A percentile compares a stretch with the other conserved stretches of the same genome.
Evolutionary conservation across 331 rosid species (phyloP).

Genomic region (Arachis monticola): DNA sequence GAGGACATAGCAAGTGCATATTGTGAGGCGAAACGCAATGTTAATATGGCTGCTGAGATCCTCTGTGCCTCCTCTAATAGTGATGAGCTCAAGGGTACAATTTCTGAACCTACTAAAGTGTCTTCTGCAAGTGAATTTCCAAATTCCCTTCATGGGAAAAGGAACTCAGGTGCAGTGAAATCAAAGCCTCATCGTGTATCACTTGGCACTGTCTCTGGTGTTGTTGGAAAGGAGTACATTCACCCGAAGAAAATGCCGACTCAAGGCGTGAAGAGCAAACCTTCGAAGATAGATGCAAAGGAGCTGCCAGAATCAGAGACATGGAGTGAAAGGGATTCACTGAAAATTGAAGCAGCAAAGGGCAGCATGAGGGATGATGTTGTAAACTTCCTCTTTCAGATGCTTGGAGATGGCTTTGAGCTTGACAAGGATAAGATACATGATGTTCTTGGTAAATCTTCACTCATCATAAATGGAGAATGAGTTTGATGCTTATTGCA

Average conservation of each 20-base stretch:
- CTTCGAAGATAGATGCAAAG: slow-evolving; percentile 37
- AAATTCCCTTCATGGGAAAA: slow-evolving; percentile 20
- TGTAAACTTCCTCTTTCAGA: slow-evolving; percentile 46
- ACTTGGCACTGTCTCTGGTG: slow-evolving; percentile 45
- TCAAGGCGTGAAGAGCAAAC: slow-evolving; percentile 31
- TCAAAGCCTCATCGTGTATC: slow-evolving; percentile 36
- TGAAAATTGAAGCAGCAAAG: slow-evolving; percentile 17
- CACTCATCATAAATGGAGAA: neutral
- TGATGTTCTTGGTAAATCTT: slow-evolving; percentile 49
- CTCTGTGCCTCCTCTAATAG: slow-evolving; percentile 33
- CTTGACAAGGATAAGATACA: slow-evolving; percentile 42
- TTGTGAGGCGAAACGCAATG: slow-evolving; percentile 36
- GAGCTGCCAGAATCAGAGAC: slow-evolving; percentile 29
- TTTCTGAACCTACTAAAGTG: neutral
- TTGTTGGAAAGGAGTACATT: slow-evolving; percentile 45
- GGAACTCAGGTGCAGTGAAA: slow-evolving; percentile 32
- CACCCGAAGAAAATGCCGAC: slow-evolving; percentile 18
- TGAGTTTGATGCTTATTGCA: slow-evolving; percentile 1
- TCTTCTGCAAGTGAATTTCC: slow-evolving; percentile 19
- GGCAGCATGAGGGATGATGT: slow-evolving; percentile 1
- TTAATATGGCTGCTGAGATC: slow-evolving; percentile 44
- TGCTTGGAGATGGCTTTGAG: slow-evolving; percentile 53
- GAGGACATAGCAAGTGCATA: slow-evolving; percentile 52
- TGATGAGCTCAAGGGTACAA: slow-evolving; percentile 28
- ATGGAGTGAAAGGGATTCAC: slow-evolving; percentile 38